Conservation (phyloP, 2,329 filamentous ascomycete species). For the Stagonosporopsis rhizophila region DNA sequence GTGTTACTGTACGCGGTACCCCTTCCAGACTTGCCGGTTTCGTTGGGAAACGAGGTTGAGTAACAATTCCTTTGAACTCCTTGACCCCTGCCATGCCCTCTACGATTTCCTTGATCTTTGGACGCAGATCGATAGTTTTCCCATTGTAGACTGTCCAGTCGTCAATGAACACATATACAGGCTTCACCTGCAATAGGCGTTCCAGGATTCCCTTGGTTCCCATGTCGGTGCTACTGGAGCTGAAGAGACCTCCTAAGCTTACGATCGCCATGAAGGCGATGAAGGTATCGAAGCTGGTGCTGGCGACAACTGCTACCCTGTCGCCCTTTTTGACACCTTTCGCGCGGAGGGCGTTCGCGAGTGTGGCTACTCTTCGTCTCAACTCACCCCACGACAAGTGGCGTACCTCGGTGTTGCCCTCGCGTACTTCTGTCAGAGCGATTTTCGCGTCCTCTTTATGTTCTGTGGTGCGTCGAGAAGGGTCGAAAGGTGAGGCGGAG, state of each 20-base stretch:
- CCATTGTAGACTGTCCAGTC: conserved; percentile 82
- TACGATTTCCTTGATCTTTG: conserved; percentile 74
- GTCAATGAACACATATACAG: conserved; percentile 83
- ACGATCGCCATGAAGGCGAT: conserved; percentile 73
- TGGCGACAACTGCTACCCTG: conserved; percentile 75
- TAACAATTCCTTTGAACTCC: conserved; percentile 69
- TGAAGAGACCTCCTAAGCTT: conserved; percentile 77
- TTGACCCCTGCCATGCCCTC: conserved; percentile 65
- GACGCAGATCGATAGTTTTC: conserved; percentile 72
- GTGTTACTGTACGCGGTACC: conserved; percentile 58
- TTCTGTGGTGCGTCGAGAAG: conserved; percentile 57
- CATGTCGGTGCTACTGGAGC: conserved; percentile 81
- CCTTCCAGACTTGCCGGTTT: conserved; percentile 64
- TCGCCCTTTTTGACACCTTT: conserved; percentile 75
- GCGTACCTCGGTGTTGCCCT: conserved; percentile 63
- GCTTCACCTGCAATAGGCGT: conserved; percentile 75
- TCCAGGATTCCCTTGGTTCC: conserved; percentile 79
- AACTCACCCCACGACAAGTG: conserved; percentile 73
- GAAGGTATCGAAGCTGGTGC: conserved; percentile 77
- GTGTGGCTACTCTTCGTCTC: conserved; percentile 62
- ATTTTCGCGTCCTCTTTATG: conserved; percentile 75
- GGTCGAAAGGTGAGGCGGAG: conserved; percentile 53
- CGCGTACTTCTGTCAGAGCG: conserved; percentile 75
- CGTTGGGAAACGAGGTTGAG: conserved; percentile 68
- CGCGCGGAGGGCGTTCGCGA: conserved; percentile 71